Percentiles rank a stretch among this genome's conserved stretches.
These are phyloP conservation scores for Blastomyces silverae DNA, from an alignment of 2,329 filamentous ascomycete species.

Conservation along the genomic window DNA sequence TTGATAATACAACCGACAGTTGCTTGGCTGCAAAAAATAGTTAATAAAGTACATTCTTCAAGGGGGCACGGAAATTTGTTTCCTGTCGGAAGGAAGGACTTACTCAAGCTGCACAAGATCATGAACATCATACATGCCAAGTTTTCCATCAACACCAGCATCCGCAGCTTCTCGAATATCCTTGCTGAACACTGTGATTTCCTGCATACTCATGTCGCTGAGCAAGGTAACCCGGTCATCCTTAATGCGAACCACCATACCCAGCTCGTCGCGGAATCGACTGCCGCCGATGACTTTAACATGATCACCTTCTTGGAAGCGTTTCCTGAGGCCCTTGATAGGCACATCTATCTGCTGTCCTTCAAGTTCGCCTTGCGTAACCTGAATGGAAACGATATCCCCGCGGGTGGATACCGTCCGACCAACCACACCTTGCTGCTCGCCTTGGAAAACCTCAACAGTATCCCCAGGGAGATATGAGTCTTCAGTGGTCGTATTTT, in stretches of 20 bases:
- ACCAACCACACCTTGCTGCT: conserved; percentile 86
- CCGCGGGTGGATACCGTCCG: conserved; percentile 78
- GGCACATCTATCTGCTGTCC: conserved; percentile 89
- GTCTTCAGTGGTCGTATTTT: conserved; percentile 71
- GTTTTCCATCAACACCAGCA: conserved; percentile 70
- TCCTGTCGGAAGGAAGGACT: conserved; percentile 30
- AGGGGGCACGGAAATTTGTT: not conserved
- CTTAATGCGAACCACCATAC: conserved; percentile 90
- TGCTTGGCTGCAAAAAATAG: conserved; percentile 51
- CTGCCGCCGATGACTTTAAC: conserved; percentile 98
- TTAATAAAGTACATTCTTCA: not conserved
- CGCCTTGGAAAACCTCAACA: conserved; percentile 93
- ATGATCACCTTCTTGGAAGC: conserved; percentile 88
- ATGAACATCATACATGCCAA: conserved; percentile 86
- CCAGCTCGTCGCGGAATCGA: conserved; percentile 88
- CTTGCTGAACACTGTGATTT: conserved; percentile 97
- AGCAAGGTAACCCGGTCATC: conserved; percentile 89
- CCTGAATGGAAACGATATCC: conserved; percentile 83
- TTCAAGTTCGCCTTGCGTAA: conserved; percentile 71
- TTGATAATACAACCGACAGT: conserved; percentile 93
- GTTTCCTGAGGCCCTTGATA: conserved; percentile 83
- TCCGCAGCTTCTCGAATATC: conserved; percentile 90
- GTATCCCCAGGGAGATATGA: conserved; percentile 88
- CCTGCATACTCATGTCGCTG: conserved; percentile 84
- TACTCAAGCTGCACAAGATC: conserved; percentile 89